Evolutionary conservation across 129 eudicot species (phyloP), one percentile per base, ranked within the genome.

Genomic region (Escallonia rubra): DNA sequence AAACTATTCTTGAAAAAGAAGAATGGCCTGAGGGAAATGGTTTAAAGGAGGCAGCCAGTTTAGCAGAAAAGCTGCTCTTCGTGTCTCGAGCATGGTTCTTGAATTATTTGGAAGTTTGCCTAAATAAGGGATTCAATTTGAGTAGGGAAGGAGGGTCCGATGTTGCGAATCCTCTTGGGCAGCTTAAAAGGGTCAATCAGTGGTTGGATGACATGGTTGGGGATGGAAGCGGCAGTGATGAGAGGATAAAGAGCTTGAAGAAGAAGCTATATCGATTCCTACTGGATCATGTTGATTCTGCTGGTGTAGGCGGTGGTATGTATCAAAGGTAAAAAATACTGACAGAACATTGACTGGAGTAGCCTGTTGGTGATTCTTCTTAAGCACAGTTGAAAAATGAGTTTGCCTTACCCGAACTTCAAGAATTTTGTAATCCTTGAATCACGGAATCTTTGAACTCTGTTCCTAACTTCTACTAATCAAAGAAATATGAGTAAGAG

Each of bases 51-150:
- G 88, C 79, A 8, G 82, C 77, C 42, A 72, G 9, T 64, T 83
- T 86, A 80, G 87, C 78, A 6, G 84, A 83, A 43, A 84, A 83
- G 63, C 74, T 89, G 70, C 71, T 83, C 48, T 60, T 66, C 0
- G 65, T 41, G 54, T 81, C 96, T 10, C 76, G 82, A 2, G 66
- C 74, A 55, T 90, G 96, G 96, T 90, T 90, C 63, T 75, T 90
- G 71, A 79, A 77, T 65, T 90, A 86, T 56, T 79, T 90, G 67
- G 90, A 86, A 53, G 67, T 40, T 61, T 86, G 86, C 1, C 66
- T 90, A 53, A 75, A 73, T 34, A 75, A 67, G 4, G 84, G 82
- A 61, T 81, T 83, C 71, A 79, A 82, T 49, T 56, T 81, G 61
- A 75, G 45, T 3, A 81, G 63, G 76, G 40, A 86, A 11, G 79